A percentile compares a stretch with the other conserved stretches of the same genome.
phyloP scores from a whole-genome alignment of 2,329 filamentous ascomycete species.

The Pestalotiopsis sp. region DNA sequence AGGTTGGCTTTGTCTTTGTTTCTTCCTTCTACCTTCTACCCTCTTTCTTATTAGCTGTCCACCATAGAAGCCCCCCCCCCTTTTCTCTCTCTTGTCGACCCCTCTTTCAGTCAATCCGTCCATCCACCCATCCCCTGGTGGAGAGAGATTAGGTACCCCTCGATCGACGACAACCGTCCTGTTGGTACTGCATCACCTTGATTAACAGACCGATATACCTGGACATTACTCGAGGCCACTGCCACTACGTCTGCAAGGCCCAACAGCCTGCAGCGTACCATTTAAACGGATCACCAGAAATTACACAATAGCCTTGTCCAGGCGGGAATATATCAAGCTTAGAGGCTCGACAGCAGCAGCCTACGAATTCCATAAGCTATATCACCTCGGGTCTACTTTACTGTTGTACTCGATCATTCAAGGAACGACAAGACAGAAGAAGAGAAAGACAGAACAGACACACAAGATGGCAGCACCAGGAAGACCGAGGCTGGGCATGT shows the following conservation, averaged over 20 bases:
- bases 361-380: background rate
- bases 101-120: background rate
- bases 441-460: background rate
- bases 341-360: background rate
- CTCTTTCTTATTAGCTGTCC: background rate
- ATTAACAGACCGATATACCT: background rate
- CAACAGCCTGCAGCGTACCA: background rate
- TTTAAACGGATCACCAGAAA: background rate
- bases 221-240: background rate
- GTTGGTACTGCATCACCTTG: background rate
- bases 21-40: background rate
- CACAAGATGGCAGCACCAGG: constrained; percentile 48
- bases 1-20: background rate
- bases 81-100: background rate
- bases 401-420: background rate
- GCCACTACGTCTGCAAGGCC: background rate
- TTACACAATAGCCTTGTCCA: background rate
- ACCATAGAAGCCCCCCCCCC: background rate
- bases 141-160: background rate
- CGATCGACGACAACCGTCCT: background rate
- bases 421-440: background rate
- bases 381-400: background rate
- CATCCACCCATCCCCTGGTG: background rate
- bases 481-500: constrained; percentile 49
- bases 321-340: background rate